These are phyloP conservation scores for Mycotypha africana DNA, from an alignment of 371 early-diverging fungal species.

Conservation along the genomic window DNA sequence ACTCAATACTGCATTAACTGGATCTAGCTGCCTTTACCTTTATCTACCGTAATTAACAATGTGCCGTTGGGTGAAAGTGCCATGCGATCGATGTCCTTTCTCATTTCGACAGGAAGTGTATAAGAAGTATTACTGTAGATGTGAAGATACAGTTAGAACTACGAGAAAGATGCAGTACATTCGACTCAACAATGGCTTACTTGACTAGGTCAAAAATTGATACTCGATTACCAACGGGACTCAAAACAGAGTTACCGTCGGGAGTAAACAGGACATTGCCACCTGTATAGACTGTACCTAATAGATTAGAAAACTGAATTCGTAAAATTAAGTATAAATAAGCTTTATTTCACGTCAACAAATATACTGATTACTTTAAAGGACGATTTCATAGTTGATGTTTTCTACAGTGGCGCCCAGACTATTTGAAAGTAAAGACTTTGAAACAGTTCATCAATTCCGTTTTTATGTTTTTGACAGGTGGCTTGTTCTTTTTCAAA, in stretches of 20 bases:
- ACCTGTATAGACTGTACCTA: conserved; percentile 93
- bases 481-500: conserved; percentile 15
- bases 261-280: conserved; percentile 95
- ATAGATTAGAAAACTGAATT: conserved; percentile 81
- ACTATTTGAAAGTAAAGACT: not conserved
- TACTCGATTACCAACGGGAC: conserved; percentile 95
- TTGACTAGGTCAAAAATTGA: conserved; percentile 93
- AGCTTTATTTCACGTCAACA: not conserved
- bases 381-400: conserved; percentile 17
- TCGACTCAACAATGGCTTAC: conserved; percentile 34
- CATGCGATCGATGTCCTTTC: conserved; percentile 81
- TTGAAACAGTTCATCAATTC: conserved; percentile 1
- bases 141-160: not conserved
- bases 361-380: conserved; percentile 12
- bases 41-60: conserved; percentile 86
- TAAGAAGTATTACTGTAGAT: conserved; percentile 74
- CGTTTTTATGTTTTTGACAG: conserved; percentile 12
- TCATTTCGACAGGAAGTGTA: conserved; percentile 91
- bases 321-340: not conserved
- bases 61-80: conserved; percentile 89
- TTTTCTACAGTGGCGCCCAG: not conserved
- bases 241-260: conserved; percentile 89
- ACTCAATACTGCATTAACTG: too few species aligned
- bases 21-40: too few species aligned
- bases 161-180: not conserved